Conservation (phyloP, 148 eudicot species). For the Oxyria digyna region DNA sequence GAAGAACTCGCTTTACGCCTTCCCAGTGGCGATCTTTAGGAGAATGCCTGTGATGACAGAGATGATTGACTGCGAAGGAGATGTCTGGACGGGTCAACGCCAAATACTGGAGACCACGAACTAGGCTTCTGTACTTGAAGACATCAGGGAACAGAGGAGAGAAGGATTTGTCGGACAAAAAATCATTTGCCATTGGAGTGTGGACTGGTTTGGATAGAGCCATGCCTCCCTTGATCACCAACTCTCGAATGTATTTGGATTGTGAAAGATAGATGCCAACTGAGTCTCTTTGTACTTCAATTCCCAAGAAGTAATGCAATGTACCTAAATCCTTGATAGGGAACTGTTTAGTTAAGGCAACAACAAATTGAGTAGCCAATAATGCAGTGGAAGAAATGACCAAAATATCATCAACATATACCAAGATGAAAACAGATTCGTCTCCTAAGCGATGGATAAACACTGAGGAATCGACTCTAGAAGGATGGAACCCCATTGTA, state of each 20-base stretch:
- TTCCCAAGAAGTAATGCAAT: neutral
- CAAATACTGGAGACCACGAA: too few species aligned
- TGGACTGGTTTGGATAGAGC: neutral
- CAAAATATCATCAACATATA: too few species aligned
- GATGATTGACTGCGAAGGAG: neutral
- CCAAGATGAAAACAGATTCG: too few species aligned
- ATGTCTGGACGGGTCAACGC: too few species aligned
- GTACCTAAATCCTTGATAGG: too few species aligned
- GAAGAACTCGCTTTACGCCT: neutral
- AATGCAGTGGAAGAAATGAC: too few species aligned
- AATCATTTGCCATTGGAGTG: neutral
- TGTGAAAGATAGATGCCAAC: too few species aligned
- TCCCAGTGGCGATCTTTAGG: neutral
- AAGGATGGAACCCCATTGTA: neutral
- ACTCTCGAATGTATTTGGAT: too few species aligned
- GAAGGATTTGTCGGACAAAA: neutral
- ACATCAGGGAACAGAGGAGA: neutral
- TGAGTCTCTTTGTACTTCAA: too few species aligned
- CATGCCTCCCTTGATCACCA: neutral
- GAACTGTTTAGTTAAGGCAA: too few species aligned
- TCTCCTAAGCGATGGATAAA: neutral
- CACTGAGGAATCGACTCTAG: neutral
- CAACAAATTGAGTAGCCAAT: too few species aligned
- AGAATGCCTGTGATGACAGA: neutral
- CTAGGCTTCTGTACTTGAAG: neutral